These are phyloP conservation scores for Magnaporthiopsis rhizophila DNA, from an alignment of 2,329 filamentous ascomycete genomes.

Conservation along the genomic window DNA sequence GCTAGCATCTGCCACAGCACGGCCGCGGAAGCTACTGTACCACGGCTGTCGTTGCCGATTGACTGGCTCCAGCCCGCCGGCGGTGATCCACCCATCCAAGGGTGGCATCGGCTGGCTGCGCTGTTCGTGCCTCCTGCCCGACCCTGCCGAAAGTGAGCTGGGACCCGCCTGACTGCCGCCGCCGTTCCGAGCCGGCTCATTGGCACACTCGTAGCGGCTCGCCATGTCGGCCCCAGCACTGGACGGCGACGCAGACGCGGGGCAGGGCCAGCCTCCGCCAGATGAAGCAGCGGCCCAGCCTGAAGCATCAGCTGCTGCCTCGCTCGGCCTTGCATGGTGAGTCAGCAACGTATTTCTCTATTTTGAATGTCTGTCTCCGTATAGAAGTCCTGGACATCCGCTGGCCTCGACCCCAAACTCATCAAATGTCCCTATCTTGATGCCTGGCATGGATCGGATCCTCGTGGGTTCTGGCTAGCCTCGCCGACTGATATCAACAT, in stretches of 20 bases:
- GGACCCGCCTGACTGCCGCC: too few relatives aligned
- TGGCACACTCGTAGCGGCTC: background rate
- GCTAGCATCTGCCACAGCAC: background rate
- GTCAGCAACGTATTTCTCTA: background rate
- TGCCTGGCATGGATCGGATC: background rate
- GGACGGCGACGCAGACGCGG: background rate
- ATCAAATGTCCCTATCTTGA: background rate
- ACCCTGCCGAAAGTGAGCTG: background rate
- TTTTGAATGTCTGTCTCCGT: background rate
- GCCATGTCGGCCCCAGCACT: background rate
- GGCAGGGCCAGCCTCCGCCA: background rate
- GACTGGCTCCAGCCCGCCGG: background rate
- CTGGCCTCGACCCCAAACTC: background rate
- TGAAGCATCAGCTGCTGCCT: background rate
- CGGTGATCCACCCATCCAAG: background rate
- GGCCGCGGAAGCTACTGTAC: too few relatives aligned
- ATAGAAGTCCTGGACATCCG: background rate
- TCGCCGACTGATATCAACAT: background rate
- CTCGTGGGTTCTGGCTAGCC: background rate
- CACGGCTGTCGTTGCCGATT: too few relatives aligned
- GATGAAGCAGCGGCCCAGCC: background rate
- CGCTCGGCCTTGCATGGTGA: slow-evolving; percentile 2
- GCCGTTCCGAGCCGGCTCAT: background rate
- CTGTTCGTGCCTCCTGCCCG: background rate
- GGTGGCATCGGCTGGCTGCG: background rate